Evolutionary conservation across 805 yeast genomes (phyloP).

Genomic region (Ogataea ganodermae): DNA sequence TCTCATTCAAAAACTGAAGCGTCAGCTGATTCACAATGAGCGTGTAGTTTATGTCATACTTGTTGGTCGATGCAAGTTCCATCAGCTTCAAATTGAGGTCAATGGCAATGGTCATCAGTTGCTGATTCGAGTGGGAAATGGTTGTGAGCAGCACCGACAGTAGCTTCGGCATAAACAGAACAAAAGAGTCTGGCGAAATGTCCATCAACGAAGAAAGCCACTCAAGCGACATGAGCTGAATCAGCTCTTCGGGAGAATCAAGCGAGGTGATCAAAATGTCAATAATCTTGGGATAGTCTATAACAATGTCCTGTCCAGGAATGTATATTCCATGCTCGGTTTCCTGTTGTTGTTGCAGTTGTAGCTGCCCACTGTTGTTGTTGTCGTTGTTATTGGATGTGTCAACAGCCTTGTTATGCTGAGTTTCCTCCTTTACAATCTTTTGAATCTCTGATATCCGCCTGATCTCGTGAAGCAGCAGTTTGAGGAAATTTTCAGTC

Average conservation of each 20-base stretch:
- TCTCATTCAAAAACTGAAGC: slow-evolving; percentile 68
- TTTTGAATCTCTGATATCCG: slow-evolving; percentile 70
- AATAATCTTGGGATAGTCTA: slow-evolving; percentile 78
- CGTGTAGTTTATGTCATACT: slow-evolving; percentile 45
- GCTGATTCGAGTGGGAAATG: slow-evolving; percentile 54
- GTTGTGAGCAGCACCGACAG: slow-evolving; percentile 67
- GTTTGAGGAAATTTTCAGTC: slow-evolving; percentile 74
- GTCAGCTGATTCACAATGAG: slow-evolving; percentile 72
- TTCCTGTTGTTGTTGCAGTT: slow-evolving; percentile 12
- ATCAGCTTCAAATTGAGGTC: slow-evolving; percentile 59
- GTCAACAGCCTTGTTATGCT: slow-evolving; percentile 15
- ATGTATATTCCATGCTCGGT: slow-evolving; percentile 57
- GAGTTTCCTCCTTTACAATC: slow-evolving; percentile 40
- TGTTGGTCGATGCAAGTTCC: slow-evolving; percentile 43
- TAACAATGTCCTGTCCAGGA: slow-evolving; percentile 78
- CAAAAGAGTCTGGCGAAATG: slow-evolving; percentile 73
- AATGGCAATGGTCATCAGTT: slow-evolving; percentile 54
- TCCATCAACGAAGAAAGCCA: slow-evolving; percentile 80
- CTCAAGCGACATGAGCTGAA: slow-evolving; percentile 73
- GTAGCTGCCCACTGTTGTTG: slow-evolving; percentile 17
- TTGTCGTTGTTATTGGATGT: slow-evolving; percentile 18
- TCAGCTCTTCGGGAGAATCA: slow-evolving; percentile 70
- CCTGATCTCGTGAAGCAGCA: slow-evolving; percentile 76
- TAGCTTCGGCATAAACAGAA: slow-evolving; percentile 73
- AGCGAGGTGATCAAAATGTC: slow-evolving; percentile 81